Evolutionary conservation across 768 basidiomycete genomes (phyloP), one percentile per base, ranked within the genome.

Genomic region (Tylopilus subfusipes): DNA sequence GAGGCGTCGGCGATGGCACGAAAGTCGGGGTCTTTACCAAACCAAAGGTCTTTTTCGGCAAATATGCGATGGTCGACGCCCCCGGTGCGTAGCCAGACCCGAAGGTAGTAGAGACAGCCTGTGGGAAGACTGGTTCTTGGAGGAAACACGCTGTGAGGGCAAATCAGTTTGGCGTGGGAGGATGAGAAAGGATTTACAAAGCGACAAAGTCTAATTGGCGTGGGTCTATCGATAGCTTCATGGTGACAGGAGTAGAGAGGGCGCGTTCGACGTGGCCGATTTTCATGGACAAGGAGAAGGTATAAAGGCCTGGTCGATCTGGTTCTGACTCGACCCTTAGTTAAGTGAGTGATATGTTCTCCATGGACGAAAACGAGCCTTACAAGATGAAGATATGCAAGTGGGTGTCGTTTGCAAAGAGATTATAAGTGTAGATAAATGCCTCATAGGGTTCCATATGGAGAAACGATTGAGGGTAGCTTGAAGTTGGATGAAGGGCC

Each of bases 21-120:
- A 63, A 88, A 86, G 61, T 87, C 83, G 5, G 82, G 82, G 62
- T 88, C 84, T 62, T 74, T 81, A 18, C 82, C 85, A 13, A 86
- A 70, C 83, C 84, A 86, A 25, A 87, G 63, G 25, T 84, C 82
- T 59, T 84, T 82, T 19, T 82, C 82, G 33, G 78, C 77, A 60
- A 88, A 87, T 42, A 87, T 52, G 33, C 83, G 78, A 55, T 85
- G 86, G 52, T 86, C 82, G 34, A 82, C 68, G n/a, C 73, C 76
- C 30, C 78, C 77, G 6, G 76, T 76, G 14, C 81, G 76, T 42
- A 87, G 71, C 85, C 86, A 88, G 19, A 86, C 81, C 0, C 86
- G 82, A 21, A 86, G 69, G 16, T 79, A 78, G 69, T 74, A 81
- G 4, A 85, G 65, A 50, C 77, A 79, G 0, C 78, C 81, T n/a